Evolutionary conservation across 805 yeast genomes (phyloP), one percentile per base, ranked within the genome.

Genomic region (Lipomyces sp.): DNA sequence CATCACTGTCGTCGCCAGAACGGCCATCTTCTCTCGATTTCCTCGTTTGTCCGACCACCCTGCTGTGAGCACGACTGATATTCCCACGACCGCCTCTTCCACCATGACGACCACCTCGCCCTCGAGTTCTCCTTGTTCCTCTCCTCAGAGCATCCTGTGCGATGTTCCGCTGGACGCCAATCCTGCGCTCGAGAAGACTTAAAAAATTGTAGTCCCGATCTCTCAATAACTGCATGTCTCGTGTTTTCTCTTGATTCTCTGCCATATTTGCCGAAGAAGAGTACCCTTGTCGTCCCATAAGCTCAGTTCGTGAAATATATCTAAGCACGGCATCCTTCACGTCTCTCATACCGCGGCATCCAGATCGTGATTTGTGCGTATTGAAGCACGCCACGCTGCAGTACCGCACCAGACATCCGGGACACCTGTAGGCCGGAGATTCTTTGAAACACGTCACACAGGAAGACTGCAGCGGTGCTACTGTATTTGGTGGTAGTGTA

Each of bases 161-260:
- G 8, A 62, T 51, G 34, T 68, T 68, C 33, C 63, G 51, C 33
- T 62, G 64, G 24, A 68, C 71, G 15, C 69, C 69, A 24, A 68
- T 50, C 53, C 69, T 39, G 18, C 71, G 42, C 50, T 66, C 71
- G n/a, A 68, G 6, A 11, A 64, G 59, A 55, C 65, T 68, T 30
- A 68, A 59, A 56, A 68, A 68, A 39, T 68, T 68, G 42, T 68
- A 68, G 56, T 68, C 71, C 2, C 71, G 63, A 37, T 68, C 64
- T 13, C 65, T 60, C n/a, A 68, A 32, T 45, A 50, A 30, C 55
- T 59, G 69, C 34, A 66, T 45, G 11, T 60, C 66, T 15, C 42
- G 54, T 2, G 18, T 53, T n/a, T 64, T 64, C 7, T 48, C 54
- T 6, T 24, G 59, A 30, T 39, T 61, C 30, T 57, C 63, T 10